Evolutionary conservation across 768 basidiomycete species (phyloP).

Genomic region (Tylopilus felleus): DNA sequence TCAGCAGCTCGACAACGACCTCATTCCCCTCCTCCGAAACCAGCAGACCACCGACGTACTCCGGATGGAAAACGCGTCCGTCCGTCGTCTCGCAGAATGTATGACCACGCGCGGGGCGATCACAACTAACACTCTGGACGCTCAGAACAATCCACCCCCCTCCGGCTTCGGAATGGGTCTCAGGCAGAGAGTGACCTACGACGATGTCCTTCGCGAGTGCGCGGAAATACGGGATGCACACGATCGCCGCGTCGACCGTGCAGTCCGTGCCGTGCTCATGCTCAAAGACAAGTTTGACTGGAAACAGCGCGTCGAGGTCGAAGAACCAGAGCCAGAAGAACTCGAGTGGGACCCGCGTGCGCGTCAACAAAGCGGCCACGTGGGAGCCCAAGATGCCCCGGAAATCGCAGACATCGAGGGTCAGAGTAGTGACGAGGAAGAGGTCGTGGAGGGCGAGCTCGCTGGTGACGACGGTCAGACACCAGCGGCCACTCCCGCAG

Average conservation of each 20-base stretch:
- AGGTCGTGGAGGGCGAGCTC: conserved; percentile 35
- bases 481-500: conserved; percentile 19
- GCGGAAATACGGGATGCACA: conserved; percentile 65
- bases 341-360: conserved; percentile 64
- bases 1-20: conserved; percentile 65
- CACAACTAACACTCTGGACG: conserved; percentile 44
- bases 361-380: conserved; percentile 16
- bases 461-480: conserved; percentile 30
- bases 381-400: conserved; percentile 3
- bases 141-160: conserved; percentile 27
- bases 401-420: conserved; percentile 31
- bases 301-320: conserved; percentile 76
- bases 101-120: conserved; percentile 56
- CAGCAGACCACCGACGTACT: conserved; percentile 79
- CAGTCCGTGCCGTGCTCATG: conserved; percentile 75
- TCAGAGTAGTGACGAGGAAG: conserved; percentile 39
- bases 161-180: conserved; percentile 21
- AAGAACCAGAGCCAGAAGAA: conserved; percentile 77
- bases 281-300: conserved; percentile 78
- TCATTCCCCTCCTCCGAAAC: conserved; percentile 72
- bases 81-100: conserved; percentile 63
- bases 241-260: conserved; percentile 72
- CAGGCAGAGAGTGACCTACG: conserved; percentile 35
- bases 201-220: conserved; percentile 66
- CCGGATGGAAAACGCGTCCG: conserved; percentile 65